These are phyloP conservation scores for Cutaneotrichosporon spelunceum DNA, from an alignment of 1,284 basidiomycete species.

Conservation along the genomic window DNA sequence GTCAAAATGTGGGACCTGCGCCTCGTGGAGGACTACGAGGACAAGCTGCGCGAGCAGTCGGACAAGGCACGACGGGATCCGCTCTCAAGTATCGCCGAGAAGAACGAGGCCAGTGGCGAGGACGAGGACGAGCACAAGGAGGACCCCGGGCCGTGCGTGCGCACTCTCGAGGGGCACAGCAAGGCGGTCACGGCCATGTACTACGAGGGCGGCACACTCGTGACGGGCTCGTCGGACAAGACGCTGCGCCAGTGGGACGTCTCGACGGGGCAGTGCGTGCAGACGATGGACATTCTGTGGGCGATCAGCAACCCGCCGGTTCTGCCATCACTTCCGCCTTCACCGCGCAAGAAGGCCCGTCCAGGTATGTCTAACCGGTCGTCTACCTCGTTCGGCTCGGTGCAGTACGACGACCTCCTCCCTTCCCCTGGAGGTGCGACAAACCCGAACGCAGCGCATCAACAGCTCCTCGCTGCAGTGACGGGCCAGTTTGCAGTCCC, in stretches of 20 bases:
- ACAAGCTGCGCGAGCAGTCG: conserved; percentile 57
- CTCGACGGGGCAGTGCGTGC: conserved; percentile 91
- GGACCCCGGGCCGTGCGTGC: conserved; percentile 66
- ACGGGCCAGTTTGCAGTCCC: conserved; percentile 68
- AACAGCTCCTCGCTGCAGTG: conserved; percentile 10
- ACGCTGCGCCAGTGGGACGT: conserved; percentile 98
- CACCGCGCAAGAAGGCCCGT: conserved; percentile 32
- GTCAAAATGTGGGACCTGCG: conserved; percentile 85
- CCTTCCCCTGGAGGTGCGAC: conserved; percentile 32
- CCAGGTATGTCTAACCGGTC: conserved; percentile 41
- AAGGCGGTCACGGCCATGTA: conserved; percentile 89
- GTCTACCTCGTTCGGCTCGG: conserved; percentile 46
- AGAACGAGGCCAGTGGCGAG: conserved; percentile 33
- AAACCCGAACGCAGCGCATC: not conserved
- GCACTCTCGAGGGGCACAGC: conserved; percentile 83
- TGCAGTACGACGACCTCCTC: conserved; percentile 54
- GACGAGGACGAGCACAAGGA: conserved; percentile 32
- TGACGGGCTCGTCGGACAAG: conserved; percentile 96
- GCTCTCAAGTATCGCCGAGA: conserved; percentile 44
- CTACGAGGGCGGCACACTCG: conserved; percentile 90
- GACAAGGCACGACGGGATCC: conserved; percentile 34
- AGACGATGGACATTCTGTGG: conserved; percentile 99
- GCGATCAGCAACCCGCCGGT: conserved; percentile 86
- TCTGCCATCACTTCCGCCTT: conserved; percentile 50
- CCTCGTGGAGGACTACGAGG: conserved; percentile 70